Evolutionary conservation across 2,329 filamentous ascomycete genomes (phyloP).

Genomic region (Stemphylium lycopersici): DNA sequence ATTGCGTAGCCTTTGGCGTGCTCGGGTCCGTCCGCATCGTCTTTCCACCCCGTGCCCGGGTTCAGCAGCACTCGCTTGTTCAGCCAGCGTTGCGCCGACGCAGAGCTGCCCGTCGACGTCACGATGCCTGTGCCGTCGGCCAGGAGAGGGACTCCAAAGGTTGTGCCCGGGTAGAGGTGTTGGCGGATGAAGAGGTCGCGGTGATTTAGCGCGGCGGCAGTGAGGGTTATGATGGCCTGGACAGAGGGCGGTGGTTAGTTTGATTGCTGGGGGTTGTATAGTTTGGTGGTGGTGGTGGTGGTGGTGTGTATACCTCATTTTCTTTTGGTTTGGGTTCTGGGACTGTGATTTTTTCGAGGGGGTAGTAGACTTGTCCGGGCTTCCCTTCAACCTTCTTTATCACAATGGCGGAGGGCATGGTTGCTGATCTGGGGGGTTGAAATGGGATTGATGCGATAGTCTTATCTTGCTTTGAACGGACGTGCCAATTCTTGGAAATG

Average conservation of each 20-base stretch:
- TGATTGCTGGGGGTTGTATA: not conserved
- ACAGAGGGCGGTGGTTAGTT: conserved; percentile 44
- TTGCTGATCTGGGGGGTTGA: not conserved
- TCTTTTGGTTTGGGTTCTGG: conserved; percentile 37
- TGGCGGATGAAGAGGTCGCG: conserved; percentile 94
- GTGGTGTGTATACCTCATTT: conserved; percentile 31
- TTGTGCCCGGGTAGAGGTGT: conserved; percentile 85
- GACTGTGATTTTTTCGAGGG: conserved; percentile 52
- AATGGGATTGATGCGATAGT: not conserved
- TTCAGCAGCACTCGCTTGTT: conserved; percentile 77
- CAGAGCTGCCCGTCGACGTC: conserved; percentile 63
- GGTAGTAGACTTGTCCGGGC: conserved; percentile 87
- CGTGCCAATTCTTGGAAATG: not conserved
- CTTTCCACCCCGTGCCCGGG: conserved; percentile 78
- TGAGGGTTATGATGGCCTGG: conserved; percentile 77
- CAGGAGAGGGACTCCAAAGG: conserved; percentile 78
- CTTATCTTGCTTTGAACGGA: too few species aligned
- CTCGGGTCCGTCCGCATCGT: conserved; percentile 76
- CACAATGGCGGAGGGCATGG: conserved; percentile 63
- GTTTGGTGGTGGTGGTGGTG: not conserved
- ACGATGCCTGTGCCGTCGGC: conserved; percentile 84
- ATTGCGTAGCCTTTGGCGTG: conserved; percentile 64
- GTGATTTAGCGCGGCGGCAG: conserved; percentile 87
- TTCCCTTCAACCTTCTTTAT: conserved; percentile 77
- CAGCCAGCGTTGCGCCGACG: conserved; percentile 62